These are phyloP conservation scores for Mytilinidion resinicola DNA, from an alignment of 495 filamentous ascomycete genomes.

Conservation along the genomic window DNA sequence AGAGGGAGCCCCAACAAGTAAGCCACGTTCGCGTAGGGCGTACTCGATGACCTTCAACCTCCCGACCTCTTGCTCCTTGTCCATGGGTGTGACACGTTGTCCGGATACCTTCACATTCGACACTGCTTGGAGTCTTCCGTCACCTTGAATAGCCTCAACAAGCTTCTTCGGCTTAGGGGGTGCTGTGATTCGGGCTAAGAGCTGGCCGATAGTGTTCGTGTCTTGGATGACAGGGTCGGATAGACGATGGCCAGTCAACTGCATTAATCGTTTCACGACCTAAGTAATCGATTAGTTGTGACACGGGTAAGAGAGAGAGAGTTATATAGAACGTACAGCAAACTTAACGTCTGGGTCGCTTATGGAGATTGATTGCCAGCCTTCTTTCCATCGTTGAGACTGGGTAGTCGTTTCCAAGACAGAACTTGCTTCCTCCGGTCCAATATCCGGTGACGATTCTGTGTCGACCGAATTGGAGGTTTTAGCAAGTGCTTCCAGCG, in stretches of 20 bases:
- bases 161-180: slow-evolving; percentile 57
- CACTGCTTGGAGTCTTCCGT: slow-evolving; percentile 33
- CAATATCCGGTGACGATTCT: too few relatives aligned
- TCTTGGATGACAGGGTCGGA: slow-evolving; percentile 57
- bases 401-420: too few relatives aligned
- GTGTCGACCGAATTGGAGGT: too few relatives aligned
- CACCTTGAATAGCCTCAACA: slow-evolving; percentile 34
- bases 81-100: slow-evolving; percentile 55
- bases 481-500: background rate
- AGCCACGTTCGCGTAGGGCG: slow-evolving; percentile 57
- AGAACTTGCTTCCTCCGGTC: too few relatives aligned
- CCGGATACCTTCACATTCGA: slow-evolving; percentile 64
- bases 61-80: slow-evolving; percentile 70
- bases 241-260: slow-evolving; percentile 67
- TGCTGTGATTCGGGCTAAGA: slow-evolving; percentile 48
- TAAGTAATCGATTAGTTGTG: slow-evolving; percentile 31
- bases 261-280: slow-evolving; percentile 70
- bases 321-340: slow-evolving; percentile 51
- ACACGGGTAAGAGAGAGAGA: background rate
- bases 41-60: slow-evolving; percentile 78
- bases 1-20: slow-evolving; percentile 13
- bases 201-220: slow-evolving; percentile 48
- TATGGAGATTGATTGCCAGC: slow-evolving; percentile 52
- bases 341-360: slow-evolving; percentile 60
- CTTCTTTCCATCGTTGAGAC: background rate